A percentile compares a stretch with the other conserved stretches of the same genome.
Evolutionary conservation across 345 rosid genomes (phyloP).

Genomic region (Eucalyptus cloeziana): DNA sequence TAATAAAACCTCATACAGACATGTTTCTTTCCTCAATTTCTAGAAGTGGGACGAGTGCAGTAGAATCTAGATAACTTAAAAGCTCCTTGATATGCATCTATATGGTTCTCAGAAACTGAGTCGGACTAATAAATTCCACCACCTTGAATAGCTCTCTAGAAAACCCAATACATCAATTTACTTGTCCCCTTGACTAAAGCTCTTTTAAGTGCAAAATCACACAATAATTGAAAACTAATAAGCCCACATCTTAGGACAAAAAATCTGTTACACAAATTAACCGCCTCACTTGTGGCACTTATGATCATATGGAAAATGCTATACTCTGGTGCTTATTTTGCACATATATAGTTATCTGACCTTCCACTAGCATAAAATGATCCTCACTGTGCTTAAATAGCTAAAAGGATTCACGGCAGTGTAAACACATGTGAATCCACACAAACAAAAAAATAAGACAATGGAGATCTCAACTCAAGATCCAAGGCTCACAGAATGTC

Average conservation of each 20-base stretch:
- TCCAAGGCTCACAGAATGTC: background rate
- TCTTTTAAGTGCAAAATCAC: background rate
- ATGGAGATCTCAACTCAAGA: background rate
- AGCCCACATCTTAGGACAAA: background rate
- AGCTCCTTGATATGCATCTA: background rate
- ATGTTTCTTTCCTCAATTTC: background rate
- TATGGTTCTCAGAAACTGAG: background rate
- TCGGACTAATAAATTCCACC: background rate
- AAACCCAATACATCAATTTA: background rate
- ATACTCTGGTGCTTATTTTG: background rate
- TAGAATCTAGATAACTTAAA: background rate
- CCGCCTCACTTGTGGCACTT: background rate
- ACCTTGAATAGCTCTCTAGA: background rate
- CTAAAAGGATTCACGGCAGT: background rate
- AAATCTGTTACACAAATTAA: background rate
- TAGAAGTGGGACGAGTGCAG: background rate
- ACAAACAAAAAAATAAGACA: background rate
- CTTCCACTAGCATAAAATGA: background rate
- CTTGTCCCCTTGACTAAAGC: background rate
- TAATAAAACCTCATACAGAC: background rate
- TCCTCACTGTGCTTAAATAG: background rate
- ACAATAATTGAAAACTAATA: background rate
- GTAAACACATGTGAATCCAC: background rate
- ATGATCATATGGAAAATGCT: background rate
- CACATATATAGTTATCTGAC: background rate